Conservation (phyloP, 495 filamentous ascomycete species). For the Aspergillus panamensis region DNA sequence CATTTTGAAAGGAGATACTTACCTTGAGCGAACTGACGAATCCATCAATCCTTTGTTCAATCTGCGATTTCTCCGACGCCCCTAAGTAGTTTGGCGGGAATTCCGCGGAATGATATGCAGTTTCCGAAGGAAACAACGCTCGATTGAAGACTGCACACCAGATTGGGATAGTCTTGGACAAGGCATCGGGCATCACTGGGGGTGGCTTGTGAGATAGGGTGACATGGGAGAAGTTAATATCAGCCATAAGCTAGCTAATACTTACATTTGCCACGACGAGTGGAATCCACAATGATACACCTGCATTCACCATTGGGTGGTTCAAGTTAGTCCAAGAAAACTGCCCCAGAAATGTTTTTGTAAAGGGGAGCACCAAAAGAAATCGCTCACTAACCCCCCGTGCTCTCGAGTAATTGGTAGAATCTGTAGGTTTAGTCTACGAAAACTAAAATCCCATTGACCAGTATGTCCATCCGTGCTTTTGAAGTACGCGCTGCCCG, state of each 20-base stretch:
- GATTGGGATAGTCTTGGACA: slow-evolving; percentile 90
- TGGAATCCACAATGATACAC: slow-evolving; percentile 94
- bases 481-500: slow-evolving; percentile 87
- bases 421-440: slow-evolving; percentile 80
- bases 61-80: slow-evolving; percentile 74
- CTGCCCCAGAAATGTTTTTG: background rate
- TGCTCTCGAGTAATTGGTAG: slow-evolving; percentile 56
- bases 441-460: slow-evolving; percentile 81
- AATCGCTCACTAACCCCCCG: slow-evolving; percentile 56
- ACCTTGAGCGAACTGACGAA: slow-evolving; percentile 64
- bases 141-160: slow-evolving; percentile 86
- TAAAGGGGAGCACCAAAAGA: slow-evolving; percentile 1
- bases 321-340: slow-evolving; percentile 7
- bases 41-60: slow-evolving; percentile 58
- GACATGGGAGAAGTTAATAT: slow-evolving; percentile 11
- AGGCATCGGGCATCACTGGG: slow-evolving; percentile 84
- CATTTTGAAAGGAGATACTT: slow-evolving; percentile 8
- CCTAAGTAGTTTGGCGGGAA: slow-evolving; percentile 67
- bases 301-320: slow-evolving; percentile 38
- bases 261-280: slow-evolving; percentile 79
- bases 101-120: slow-evolving; percentile 49
- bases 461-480: slow-evolving; percentile 92
- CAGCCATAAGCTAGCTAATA: slow-evolving; percentile 16
- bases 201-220: slow-evolving; percentile 20
- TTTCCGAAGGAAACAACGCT: slow-evolving; percentile 63